Conservation (phyloP, 2,329 filamentous ascomycete species). For the Dactylellina drechsleri region DNA sequence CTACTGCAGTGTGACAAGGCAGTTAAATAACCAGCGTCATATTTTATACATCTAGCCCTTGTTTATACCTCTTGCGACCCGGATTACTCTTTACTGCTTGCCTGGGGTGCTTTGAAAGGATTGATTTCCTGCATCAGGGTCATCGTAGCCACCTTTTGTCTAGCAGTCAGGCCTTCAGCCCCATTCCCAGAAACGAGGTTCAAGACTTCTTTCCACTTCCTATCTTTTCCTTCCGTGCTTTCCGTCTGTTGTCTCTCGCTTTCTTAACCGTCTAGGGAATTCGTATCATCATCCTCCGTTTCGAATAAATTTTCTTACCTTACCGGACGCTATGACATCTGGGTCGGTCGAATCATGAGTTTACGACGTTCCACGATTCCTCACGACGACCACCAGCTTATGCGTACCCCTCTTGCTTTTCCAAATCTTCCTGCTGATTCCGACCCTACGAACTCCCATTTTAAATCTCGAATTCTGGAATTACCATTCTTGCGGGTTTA, state of each 20-base stretch:
- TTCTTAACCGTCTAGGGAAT: constrained; percentile 14
- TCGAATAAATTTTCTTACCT: neutral
- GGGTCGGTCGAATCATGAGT: constrained; percentile 44
- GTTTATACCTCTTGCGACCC: neutral
- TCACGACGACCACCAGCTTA: constrained; percentile 27
- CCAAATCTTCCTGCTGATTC: constrained; percentile 26
- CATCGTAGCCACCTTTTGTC: neutral
- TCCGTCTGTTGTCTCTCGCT: constrained; percentile 13
- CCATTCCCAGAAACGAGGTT: neutral
- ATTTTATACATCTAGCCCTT: neutral
- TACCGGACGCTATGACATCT: constrained; percentile 22
- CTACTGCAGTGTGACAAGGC: constrained; percentile 39
- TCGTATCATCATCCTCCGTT: constrained; percentile 10
- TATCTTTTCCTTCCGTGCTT: too few relatives aligned
- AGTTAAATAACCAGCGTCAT: constrained; percentile 37
- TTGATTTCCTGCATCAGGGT: constrained; percentile 7
- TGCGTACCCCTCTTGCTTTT: constrained; percentile 17
- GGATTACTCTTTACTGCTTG: neutral
- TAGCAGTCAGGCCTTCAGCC: neutral
- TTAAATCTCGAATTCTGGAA: constrained; percentile 15
- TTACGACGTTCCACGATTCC: constrained; percentile 44
- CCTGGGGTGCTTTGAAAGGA: constrained; percentile 7
- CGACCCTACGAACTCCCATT: constrained; percentile 27
- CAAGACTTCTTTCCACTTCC: too few relatives aligned
- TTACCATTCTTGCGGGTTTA: constrained; percentile 14